Evolutionary conservation across 164 flowering plant genomes (phyloP), one percentile per base, ranked within the genome.

Genomic region (Santalum album): DNA sequence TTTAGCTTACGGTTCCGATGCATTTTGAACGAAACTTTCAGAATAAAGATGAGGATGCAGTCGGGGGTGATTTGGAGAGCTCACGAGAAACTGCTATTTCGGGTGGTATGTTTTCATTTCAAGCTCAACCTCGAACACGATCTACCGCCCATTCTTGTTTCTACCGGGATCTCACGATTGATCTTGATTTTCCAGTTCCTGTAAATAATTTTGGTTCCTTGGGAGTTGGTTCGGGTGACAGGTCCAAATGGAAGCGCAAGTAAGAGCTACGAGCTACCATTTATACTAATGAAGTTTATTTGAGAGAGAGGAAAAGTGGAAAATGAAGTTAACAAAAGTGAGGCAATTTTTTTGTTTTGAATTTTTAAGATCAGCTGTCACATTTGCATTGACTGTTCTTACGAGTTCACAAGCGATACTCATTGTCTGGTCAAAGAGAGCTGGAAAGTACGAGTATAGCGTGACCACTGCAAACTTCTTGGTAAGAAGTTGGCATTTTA

Each of bases 361-460:
- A 11, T 14, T 11, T 38, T 38, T 38, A 10, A 91, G 98, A 80
- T 75, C 92, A 12, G n/a, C 73, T 49, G 98, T 88, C 20, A 86
- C 95, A 3, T 59, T 84, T 49, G 80, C 89, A 38, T 69, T 91
- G 75, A 91, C 98, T 36, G 17, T 91, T 53, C 90, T 91, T 34
- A 91, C 98, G 21, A 91, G 98, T 66, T 91, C 98, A 25, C 98
- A 91, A 75, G 88, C 95, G 20, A 88, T 91, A 62, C 78, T 91
- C n/a, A 91, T 91, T 65, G 98, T 84, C 23, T 91, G 96, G 96
- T 91, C 98, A 6, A 91, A 88, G 75, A 74, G 95, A 74, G 98
- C 98, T 55, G 98, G 98, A 36, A 91, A 86, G 70, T 91, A 91
- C 61, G 98, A 91, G 62, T 91, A 91, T 59, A 91, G 98, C 72